phyloP scores from a whole-genome alignment of 805 yeast genomes.

The Kregervanrija fluxuum region DNA sequence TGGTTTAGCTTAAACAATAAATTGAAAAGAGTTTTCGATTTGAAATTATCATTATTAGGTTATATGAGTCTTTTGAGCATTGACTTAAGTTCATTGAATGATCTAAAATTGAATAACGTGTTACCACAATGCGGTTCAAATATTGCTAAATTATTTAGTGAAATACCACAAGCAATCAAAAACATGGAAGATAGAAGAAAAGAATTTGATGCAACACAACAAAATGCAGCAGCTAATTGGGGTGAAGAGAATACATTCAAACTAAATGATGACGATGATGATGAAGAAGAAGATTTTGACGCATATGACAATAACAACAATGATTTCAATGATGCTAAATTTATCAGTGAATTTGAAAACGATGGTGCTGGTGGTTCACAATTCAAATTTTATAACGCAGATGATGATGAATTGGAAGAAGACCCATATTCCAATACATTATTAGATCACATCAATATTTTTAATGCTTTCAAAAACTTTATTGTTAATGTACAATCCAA shows the following conservation, averaged over 20 bases:
- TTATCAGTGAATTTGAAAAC: constrained; percentile 22
- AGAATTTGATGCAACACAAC: constrained; percentile 37
- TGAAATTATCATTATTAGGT: constrained; percentile 69
- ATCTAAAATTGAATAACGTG: constrained; percentile 24
- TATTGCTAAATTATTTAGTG: constrained; percentile 45
- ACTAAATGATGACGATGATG: constrained; percentile 18
- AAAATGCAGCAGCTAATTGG: constrained; percentile 11
- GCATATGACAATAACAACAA: constrained; percentile 24
- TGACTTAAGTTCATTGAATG: constrained; percentile 13
- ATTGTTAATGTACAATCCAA: constrained; percentile 40
- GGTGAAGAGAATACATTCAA: constrained; percentile 11
- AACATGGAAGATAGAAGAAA: constrained; percentile 57
- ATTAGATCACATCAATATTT: constrained; percentile 70
- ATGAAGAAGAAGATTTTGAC: constrained; percentile 19
- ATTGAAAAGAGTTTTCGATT: constrained; percentile 68
- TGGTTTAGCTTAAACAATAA: constrained; percentile 60
- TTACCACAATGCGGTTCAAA: constrained; percentile 44
- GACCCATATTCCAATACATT: constrained; percentile 77
- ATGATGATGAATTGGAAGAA: constrained; percentile 71
- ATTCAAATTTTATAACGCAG: constrained; percentile 33
- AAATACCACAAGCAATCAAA: constrained; percentile 66
- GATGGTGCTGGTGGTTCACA: constrained; percentile 22
- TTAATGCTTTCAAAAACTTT: constrained; percentile 53
- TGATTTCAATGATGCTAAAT: constrained; percentile 25
- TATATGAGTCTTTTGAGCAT: constrained; percentile 42